These are phyloP conservation scores for Calonectria montana DNA, from an alignment of 2,329 filamentous ascomycete genomes.

Conservation along the genomic window DNA sequence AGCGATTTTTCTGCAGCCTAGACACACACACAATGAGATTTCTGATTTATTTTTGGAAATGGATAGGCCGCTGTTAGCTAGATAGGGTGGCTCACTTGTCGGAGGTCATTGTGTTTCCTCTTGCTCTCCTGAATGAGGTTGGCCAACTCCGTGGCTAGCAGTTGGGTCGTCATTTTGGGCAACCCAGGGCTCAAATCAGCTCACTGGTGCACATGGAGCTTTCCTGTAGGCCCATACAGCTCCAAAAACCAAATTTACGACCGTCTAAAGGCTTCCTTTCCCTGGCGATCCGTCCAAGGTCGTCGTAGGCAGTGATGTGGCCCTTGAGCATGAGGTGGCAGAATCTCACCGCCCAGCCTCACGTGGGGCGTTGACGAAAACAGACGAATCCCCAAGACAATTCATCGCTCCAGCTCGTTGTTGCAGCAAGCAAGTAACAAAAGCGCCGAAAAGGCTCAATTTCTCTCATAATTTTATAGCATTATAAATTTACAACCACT, in stretches of 20 bases:
- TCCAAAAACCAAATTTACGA: constrained; percentile 21
- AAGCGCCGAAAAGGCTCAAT: neutral
- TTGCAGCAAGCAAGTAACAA: neutral
- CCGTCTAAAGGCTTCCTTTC: constrained; percentile 32
- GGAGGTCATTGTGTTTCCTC: constrained; percentile 90
- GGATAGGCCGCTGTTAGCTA: neutral
- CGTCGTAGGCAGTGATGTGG: constrained; percentile 37
- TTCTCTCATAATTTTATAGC: neutral
- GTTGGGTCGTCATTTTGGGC: constrained; percentile 86
- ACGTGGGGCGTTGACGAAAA: constrained; percentile 32
- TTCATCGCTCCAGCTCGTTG: neutral
- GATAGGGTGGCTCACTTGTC: constrained; percentile 69
- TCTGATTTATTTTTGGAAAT: neutral
- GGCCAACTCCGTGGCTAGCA: constrained; percentile 86
- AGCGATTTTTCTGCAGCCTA: constrained; percentile 94
- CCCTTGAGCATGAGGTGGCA: constrained; percentile 45
- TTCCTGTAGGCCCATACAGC: constrained; percentile 43
- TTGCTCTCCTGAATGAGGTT: constrained; percentile 97
- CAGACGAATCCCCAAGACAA: neutral
- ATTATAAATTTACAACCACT: neutral
- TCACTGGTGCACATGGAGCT: constrained; percentile 39
- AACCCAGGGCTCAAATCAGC: constrained; percentile 33
- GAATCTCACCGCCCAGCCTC: constrained; percentile 44
- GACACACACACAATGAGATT: constrained; percentile 14
- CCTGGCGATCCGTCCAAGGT: constrained; percentile 41